Base-by-base conservation (phyloP, 257 asterid genomes). In the Plantago major region DNA sequence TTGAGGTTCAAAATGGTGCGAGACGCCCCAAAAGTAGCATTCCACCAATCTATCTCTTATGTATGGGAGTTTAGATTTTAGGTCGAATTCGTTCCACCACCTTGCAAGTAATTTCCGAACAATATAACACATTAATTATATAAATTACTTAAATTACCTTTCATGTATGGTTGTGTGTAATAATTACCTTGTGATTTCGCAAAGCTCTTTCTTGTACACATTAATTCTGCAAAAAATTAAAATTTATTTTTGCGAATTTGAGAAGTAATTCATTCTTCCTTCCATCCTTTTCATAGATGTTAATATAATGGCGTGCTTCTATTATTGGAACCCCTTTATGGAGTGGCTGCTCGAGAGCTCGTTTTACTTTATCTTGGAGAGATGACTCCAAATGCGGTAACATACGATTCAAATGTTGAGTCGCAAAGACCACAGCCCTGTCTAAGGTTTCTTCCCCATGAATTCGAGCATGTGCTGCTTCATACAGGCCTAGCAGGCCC, bases 371-470 rank as follows among this genome's bases (percentile, higher is more conserved):
- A 7, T 50, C 68, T 51, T 51, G 47, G 0, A 63, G 60, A 42
- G 42, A 50, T 10, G 49, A 58, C 16, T n/a, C 26, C 10, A 63
- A 1, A 6, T 63, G 51, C 9, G 60, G 51, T 19, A 37, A 26
- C 68, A 63, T 46, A 13, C 17, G 15, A 12, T 69, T 60, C 9
- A 66, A 19, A 17, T 55, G 47, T 45, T 37, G 11, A 0, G 9
- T 22, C 6, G 57, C 38, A 13, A 55, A 46, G 11, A n/a, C 11
- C 42, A 64, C 42, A 11, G 74, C 79, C 43, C 72, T 75, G 14
- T 79, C 79, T 5, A 79, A 73, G 14, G 73, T 64, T 3, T 33
- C 46, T n/a, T 79, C 84, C 19, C 73, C 71, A 12, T 69, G 74
- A 26, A 65, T 73, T 50, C 77, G 40, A 12, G 67, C 17, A 9